Evolutionary conservation across 129 eudicot genomes (phyloP).

Genomic region (Rutidosis leptorrhynchoides): DNA sequence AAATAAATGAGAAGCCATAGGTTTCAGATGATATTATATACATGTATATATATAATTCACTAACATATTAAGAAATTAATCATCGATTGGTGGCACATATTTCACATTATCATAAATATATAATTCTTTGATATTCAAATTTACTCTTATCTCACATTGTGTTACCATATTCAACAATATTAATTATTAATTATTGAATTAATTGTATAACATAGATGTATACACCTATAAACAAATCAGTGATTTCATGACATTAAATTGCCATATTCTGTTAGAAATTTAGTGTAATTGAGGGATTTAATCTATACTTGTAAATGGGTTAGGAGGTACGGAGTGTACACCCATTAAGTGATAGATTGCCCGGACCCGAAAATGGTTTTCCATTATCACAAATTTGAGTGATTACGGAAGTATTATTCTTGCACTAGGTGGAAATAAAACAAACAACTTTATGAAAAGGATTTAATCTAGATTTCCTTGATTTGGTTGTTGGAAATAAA

Average conservation of each 20-base stretch:
- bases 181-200: neutral
- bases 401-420: too few relatives aligned
- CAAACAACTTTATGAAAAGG: too few relatives aligned
- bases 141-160: neutral
- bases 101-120: neutral
- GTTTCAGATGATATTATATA: neutral
- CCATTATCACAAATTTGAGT: too few relatives aligned
- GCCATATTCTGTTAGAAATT: too few relatives aligned
- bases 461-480: too few relatives aligned
- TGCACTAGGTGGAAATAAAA: too few relatives aligned
- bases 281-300: too few relatives aligned
- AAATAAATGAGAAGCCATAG: slow-evolving; percentile 5
- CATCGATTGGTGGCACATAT: slow-evolving; percentile 5
- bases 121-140: neutral
- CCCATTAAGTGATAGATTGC: too few relatives aligned
- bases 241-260: neutral
- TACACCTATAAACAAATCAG: neutral
- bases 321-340: too few relatives aligned
- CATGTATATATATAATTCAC: neutral
- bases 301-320: too few relatives aligned
- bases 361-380: too few relatives aligned
- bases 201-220: neutral
- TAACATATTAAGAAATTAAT: neutral
- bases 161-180: neutral
- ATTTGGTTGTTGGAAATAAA: too few relatives aligned